A percentile compares a stretch with the other conserved stretches of the same genome.
Evolutionary conservation across 495 filamentous ascomycete species (phyloP).

Genomic region (Letharia lupina): DNA sequence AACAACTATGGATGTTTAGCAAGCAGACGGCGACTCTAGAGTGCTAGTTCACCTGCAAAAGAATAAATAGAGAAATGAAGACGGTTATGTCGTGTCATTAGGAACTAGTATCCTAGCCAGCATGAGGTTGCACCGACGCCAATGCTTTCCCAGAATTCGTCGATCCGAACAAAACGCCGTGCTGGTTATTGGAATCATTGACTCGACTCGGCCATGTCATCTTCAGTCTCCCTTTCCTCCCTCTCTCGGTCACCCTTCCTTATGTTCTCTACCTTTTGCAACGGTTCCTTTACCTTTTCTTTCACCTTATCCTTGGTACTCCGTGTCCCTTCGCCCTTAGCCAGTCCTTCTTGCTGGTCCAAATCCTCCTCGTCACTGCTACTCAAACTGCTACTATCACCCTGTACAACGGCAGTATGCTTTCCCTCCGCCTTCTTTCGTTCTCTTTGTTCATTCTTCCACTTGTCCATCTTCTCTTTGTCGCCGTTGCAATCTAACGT

Average conservation of each 20-base stretch:
- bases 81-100: not conserved
- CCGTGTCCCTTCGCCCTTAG: slow-evolving; percentile 29
- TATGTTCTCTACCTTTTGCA: slow-evolving; percentile 14
- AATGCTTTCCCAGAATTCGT: not conserved
- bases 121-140: not conserved
- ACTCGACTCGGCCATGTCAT: slow-evolving; percentile 8
- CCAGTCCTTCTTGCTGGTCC: slow-evolving; percentile 43
- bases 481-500: slow-evolving; percentile 59
- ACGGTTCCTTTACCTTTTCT: slow-evolving; percentile 14
- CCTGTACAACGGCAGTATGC: slow-evolving; percentile 57
- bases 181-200: not conserved
- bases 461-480: slow-evolving; percentile 49
- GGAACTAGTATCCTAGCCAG: not conserved
- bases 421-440: slow-evolving; percentile 58
- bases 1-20: not conserved
- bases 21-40: not conserved
- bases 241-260: slow-evolving; percentile 19
- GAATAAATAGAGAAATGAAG: not conserved
- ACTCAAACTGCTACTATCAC: slow-evolving; percentile 51
- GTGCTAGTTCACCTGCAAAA: not conserved
- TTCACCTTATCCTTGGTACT: slow-evolving; percentile 16
- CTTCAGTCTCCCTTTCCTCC: slow-evolving; percentile 17
- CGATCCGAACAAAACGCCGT: not conserved
- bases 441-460: slow-evolving; percentile 57
- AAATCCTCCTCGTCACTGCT: slow-evolving; percentile 71